Percentiles rank a stretch among this genome's conserved stretches.
These are phyloP conservation scores for Hypoxylon perforatum DNA, from an alignment of 495 filamentous ascomycete genomes.

Conservation along the genomic window DNA sequence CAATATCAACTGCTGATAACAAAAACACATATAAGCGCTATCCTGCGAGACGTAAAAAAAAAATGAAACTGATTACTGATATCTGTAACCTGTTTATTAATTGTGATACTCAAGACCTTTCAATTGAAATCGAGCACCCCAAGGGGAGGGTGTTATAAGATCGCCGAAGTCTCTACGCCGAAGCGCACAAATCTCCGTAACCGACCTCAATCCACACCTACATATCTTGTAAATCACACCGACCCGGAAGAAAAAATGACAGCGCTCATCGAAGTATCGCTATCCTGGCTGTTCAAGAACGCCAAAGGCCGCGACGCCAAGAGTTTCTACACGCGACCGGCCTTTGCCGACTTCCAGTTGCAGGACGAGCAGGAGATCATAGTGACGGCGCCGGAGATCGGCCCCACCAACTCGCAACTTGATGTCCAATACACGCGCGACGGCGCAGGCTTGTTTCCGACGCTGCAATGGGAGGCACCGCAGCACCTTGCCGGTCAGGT, in stretches of 20 bases:
- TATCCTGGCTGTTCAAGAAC: slow-evolving; percentile 51
- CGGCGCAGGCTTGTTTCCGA: slow-evolving; percentile 56
- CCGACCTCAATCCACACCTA: background rate
- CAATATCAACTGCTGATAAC: background rate
- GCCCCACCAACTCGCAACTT: slow-evolving; percentile 54
- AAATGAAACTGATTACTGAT: too few species aligned
- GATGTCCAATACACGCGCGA: slow-evolving; percentile 55
- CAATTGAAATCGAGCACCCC: too few species aligned
- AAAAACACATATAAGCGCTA: slow-evolving; percentile 3
- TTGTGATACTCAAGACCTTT: too few species aligned
- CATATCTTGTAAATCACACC: background rate
- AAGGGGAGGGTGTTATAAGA: background rate
- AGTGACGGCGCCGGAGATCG: slow-evolving; percentile 58
- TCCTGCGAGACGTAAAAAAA: too few species aligned
- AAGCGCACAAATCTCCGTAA: background rate
- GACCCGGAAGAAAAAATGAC: slow-evolving; percentile 31
- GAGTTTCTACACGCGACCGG: slow-evolving; percentile 57
- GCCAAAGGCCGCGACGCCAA: slow-evolving; percentile 57
- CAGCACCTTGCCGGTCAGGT: slow-evolving; percentile 45
- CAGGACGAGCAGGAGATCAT: slow-evolving; percentile 53
- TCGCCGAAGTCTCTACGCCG: background rate
- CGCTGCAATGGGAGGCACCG: slow-evolving; percentile 53
- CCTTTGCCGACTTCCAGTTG: slow-evolving; percentile 53
- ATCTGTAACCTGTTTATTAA: too few species aligned
- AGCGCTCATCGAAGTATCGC: slow-evolving; percentile 49